phyloP scores from a whole-genome alignment of 2,329 filamentous ascomycete genomes.

The Drechmeria coniospora region DNA sequence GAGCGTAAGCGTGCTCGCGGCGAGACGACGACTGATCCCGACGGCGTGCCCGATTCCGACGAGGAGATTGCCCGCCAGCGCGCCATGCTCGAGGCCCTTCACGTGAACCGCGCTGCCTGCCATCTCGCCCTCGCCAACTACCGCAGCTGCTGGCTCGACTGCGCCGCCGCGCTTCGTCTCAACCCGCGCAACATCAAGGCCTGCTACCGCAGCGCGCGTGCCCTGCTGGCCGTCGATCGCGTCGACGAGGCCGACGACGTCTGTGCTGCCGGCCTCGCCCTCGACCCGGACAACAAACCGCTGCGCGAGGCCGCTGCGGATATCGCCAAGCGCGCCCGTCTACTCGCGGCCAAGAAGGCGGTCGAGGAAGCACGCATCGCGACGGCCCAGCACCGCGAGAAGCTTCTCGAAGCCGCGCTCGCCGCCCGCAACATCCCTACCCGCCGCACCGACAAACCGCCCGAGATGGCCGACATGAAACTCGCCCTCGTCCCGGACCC shows the following conservation, averaged over 20 bases:
- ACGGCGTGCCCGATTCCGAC: conserved; percentile 21
- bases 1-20: conserved; percentile 36
- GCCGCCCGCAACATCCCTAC: conserved; percentile 54
- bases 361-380: conserved; percentile 41
- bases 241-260: conserved; percentile 68
- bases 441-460: conserved; percentile 52
- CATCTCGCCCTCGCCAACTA: conserved; percentile 83
- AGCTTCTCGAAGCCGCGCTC: conserved; percentile 50
- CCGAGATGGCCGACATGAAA: conserved; percentile 74
- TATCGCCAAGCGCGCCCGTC: conserved; percentile 45
- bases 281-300: conserved; percentile 57
- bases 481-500: conserved; percentile 58
- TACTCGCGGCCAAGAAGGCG: conserved; percentile 36
- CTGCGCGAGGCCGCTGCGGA: conserved; percentile 47
- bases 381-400: conserved; percentile 37
- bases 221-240: conserved; percentile 65
- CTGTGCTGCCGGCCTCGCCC: conserved; percentile 52
- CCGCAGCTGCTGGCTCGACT: conserved; percentile 73
- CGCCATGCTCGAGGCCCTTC: conserved; percentile 56
- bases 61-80: conserved; percentile 46
- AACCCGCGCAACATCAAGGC: conserved; percentile 79
- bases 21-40: conserved; percentile 14
- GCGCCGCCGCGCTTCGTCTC: conserved; percentile 60
- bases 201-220: conserved; percentile 68
- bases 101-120: conserved; percentile 79